Evolutionary conservation across 129 eudicot species (phyloP).

Genomic region (Lactuca saligna): DNA sequence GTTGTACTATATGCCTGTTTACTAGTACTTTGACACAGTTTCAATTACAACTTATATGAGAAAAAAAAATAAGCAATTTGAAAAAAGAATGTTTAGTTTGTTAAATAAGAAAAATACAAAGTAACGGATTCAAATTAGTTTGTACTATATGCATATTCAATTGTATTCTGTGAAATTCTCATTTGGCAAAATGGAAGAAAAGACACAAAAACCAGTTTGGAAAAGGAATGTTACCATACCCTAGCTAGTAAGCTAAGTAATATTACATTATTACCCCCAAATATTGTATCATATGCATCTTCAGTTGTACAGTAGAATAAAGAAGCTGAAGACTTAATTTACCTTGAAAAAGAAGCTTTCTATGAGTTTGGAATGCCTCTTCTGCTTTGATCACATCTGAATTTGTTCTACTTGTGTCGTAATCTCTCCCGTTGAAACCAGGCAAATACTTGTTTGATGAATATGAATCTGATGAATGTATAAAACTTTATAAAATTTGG

Average conservation of each 20-base stretch:
- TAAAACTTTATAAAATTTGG: neutral
- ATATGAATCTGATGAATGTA: constrained; percentile 32
- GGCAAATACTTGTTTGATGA: constrained; percentile 27
- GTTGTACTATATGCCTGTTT: constrained; percentile 17
- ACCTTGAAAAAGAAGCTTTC: constrained; percentile 57
- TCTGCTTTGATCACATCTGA: constrained; percentile 12
- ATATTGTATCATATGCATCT: constrained; percentile 16
- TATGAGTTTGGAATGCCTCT: constrained; percentile 32
- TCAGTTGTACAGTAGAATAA: constrained; percentile 3
- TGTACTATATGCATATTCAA: constrained; percentile 8
- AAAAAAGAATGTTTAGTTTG: neutral
- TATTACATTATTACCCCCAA: neutral
- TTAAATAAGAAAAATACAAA: neutral
- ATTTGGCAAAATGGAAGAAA: constrained; percentile 13
- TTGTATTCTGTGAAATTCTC: constrained; percentile 7
- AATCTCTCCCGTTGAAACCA: constrained; percentile 26
- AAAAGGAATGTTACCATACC: constrained; percentile 25
- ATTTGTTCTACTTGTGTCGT: constrained; percentile 25
- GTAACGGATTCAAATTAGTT: constrained; percentile 3
- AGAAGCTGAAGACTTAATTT: constrained; percentile 9
- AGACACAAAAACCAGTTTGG: constrained; percentile 12
- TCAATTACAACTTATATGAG: neutral
- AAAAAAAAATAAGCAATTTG: neutral
- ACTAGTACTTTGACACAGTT: constrained; percentile 2
- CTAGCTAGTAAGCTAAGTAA: neutral